Percentiles rank a stretch among this genome's conserved stretches.
These are phyloP conservation scores for Xylaria sp. DNA, from an alignment of 2,329 filamentous ascomycete species.

Conservation along the genomic window DNA sequence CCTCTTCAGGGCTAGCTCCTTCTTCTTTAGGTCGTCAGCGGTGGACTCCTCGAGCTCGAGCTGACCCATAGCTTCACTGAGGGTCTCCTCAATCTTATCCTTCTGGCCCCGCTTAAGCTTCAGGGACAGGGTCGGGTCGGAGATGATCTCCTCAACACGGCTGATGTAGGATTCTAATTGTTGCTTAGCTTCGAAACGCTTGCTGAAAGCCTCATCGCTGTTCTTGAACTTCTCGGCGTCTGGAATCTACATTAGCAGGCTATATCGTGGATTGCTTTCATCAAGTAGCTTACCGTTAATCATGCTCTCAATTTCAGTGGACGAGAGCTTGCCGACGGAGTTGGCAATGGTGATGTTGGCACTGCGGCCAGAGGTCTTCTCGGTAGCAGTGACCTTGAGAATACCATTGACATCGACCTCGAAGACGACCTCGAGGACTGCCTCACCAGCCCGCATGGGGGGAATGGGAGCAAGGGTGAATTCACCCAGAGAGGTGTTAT, in stretches of 20 bases:
- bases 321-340: slow-evolving; percentile 98
- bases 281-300: slow-evolving; percentile 73
- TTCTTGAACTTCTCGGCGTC: slow-evolving; percentile 99
- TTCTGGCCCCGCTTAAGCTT: slow-evolving; percentile 99
- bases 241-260: slow-evolving; percentile 48
- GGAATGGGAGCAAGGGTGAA: slow-evolving; percentile 92
- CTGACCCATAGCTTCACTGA: slow-evolving; percentile 96
- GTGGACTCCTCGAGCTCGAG: slow-evolving; percentile 93
- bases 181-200: slow-evolving; percentile 99
- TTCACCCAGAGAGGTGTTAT: slow-evolving; percentile 97
- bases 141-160: slow-evolving; percentile 98
- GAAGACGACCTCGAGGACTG: slow-evolving; percentile 97
- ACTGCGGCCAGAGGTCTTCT: slow-evolving; percentile 97
- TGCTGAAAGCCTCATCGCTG: slow-evolving; percentile 98
- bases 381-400: slow-evolving; percentile 98
- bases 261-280: neutral
- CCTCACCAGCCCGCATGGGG: slow-evolving; percentile 92
- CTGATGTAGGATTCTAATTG: slow-evolving; percentile 99
- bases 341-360: slow-evolving; percentile 99
- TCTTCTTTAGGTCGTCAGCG: slow-evolving; percentile 98
- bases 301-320: slow-evolving; percentile 96
- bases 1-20: slow-evolving; percentile 97
- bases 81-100: slow-evolving; percentile 98
- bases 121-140: slow-evolving; percentile 92
- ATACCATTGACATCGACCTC: slow-evolving; percentile 99